These are phyloP conservation scores for Trichoderma sp. DNA, from an alignment of 2,329 filamentous ascomycete species.

Conservation along the genomic window DNA sequence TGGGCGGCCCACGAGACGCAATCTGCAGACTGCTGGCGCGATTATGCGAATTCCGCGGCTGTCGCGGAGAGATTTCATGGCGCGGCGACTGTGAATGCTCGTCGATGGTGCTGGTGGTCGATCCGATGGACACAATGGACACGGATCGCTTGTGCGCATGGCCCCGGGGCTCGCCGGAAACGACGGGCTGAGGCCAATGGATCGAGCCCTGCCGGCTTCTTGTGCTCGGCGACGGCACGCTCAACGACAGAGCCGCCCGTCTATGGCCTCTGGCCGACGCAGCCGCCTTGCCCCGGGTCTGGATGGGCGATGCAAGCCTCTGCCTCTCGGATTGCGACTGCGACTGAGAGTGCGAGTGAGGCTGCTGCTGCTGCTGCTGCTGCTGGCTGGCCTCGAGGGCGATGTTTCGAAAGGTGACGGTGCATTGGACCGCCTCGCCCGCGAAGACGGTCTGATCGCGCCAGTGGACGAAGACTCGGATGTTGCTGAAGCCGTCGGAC, in stretches of 20 bases:
- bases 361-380: constrained; percentile 21
- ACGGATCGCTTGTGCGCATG: constrained; percentile 71
- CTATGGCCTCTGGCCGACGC: constrained; percentile 57
- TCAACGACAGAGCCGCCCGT: constrained; percentile 62
- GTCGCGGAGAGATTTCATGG: constrained; percentile 41
- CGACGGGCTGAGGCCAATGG: constrained; percentile 43
- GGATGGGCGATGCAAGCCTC: constrained; percentile 43
- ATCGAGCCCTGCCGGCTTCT: constrained; percentile 46
- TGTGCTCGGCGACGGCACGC: constrained; percentile 45
- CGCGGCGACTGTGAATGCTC: constrained; percentile 42
- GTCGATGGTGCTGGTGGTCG: constrained; percentile 45
- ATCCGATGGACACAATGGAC: constrained; percentile 76
- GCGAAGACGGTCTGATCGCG: constrained; percentile 92
- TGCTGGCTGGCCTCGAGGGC: constrained; percentile 43
- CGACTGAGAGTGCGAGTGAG: constrained; percentile 21
- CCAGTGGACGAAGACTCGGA: constrained; percentile 95
- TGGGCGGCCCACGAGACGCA: constrained; percentile 36
- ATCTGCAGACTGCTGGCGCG: constrained; percentile 82
- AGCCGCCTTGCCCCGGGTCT: constrained; percentile 41
- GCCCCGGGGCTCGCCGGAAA: constrained; percentile 36
- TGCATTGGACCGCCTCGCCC: constrained; percentile 92
- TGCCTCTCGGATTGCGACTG: constrained; percentile 32
- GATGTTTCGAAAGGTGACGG: constrained; percentile 93
- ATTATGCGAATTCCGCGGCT: constrained; percentile 59
- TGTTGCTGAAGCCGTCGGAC: constrained; percentile 59